phyloP scores from a whole-genome alignment of 352 stramenopile genomes.

The Pythium aquatile region DNA sequence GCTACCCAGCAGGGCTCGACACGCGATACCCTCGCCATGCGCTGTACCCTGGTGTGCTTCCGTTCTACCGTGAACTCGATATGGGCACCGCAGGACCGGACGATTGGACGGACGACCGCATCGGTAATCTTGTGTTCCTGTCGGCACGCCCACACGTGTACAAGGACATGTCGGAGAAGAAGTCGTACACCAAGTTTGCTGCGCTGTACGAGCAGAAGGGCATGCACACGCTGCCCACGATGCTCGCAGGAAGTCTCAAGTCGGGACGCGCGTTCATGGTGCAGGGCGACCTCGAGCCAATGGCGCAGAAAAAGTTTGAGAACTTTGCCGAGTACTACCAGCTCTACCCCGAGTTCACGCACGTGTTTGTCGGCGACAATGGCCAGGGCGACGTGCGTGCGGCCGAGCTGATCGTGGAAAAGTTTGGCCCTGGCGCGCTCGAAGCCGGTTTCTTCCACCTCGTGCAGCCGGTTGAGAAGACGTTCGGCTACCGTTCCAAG shows the following conservation, averaged over 20 bases:
- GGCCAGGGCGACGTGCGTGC: conserved; percentile 92
- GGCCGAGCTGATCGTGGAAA: conserved; percentile 86
- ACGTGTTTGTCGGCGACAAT: conserved; percentile 99
- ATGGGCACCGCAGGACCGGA: conserved; percentile 90
- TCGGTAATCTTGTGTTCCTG: conserved; percentile 98
- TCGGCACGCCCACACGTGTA: conserved; percentile 98
- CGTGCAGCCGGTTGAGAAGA: conserved; percentile 84
- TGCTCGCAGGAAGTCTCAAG: conserved; percentile 93
- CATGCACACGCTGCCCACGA: conserved; percentile 95
- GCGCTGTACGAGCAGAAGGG: conserved; percentile 90
- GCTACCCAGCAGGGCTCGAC: conserved; percentile 95
- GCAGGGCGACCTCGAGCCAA: conserved; percentile 93
- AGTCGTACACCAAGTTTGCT: conserved; percentile 97
- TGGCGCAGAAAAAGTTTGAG: conserved; percentile 98
- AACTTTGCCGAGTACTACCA: conserved; percentile 93
- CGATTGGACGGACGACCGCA: conserved; percentile 83
- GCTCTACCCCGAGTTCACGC: conserved; percentile 98
- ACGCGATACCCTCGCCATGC: conserved; percentile 90
- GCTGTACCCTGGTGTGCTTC: conserved; percentile 97
- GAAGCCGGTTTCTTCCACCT: conserved; percentile 89
- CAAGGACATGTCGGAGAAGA: conserved; percentile 98
- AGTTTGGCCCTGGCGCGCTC: conserved; percentile 58
- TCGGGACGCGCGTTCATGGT: conserved; percentile 95
- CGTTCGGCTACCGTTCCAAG: conserved; percentile 77
- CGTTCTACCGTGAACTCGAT: conserved; percentile 98